phyloP scores from a whole-genome alignment of 2,329 filamentous ascomycete species.

The Endoconidiophora laricicola region DNA sequence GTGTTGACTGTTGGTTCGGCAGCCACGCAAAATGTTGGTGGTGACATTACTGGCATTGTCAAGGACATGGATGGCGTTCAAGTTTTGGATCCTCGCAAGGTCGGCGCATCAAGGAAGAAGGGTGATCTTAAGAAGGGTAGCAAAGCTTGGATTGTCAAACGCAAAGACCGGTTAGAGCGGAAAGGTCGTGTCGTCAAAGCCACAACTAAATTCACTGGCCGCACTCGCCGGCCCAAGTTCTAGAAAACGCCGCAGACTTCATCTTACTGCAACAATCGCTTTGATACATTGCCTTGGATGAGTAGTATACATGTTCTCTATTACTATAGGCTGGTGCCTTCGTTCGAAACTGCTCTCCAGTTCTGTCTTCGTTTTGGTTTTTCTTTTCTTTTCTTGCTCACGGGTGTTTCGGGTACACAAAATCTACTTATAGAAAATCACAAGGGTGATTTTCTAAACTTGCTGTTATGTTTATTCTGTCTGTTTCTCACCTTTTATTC shows the following conservation, averaged over 20 bases:
- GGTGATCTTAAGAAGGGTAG: slow-evolving; percentile 58
- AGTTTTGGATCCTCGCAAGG: slow-evolving; percentile 50
- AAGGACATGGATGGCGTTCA: slow-evolving; percentile 78
- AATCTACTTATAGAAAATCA: background rate
- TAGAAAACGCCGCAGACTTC: slow-evolving; percentile 22
- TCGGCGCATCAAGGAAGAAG: slow-evolving; percentile 21
- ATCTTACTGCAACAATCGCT: background rate
- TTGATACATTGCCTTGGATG: background rate
- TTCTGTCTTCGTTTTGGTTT: background rate
- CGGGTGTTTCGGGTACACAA: slow-evolving; percentile 1
- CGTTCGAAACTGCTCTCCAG: background rate
- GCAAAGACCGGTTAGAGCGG: slow-evolving; percentile 83
- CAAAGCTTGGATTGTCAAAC: slow-evolving; percentile 69
- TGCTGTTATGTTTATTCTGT: too few species aligned
- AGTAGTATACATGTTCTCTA: too few species aligned
- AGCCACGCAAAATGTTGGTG: slow-evolving; percentile 30
- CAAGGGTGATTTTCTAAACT: too few species aligned
- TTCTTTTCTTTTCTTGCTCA: background rate
- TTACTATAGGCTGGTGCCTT: background rate
- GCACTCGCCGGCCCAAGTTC: slow-evolving; percentile 68
- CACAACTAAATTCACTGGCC: slow-evolving; percentile 82
- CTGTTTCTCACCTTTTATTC: too few species aligned
- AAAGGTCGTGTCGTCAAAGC: slow-evolving; percentile 92
- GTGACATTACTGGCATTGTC: slow-evolving; percentile 83
- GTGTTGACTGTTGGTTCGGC: slow-evolving; percentile 73